Base-by-base conservation (phyloP, 257 asterid species). In the Solanum chaucha region DNA sequence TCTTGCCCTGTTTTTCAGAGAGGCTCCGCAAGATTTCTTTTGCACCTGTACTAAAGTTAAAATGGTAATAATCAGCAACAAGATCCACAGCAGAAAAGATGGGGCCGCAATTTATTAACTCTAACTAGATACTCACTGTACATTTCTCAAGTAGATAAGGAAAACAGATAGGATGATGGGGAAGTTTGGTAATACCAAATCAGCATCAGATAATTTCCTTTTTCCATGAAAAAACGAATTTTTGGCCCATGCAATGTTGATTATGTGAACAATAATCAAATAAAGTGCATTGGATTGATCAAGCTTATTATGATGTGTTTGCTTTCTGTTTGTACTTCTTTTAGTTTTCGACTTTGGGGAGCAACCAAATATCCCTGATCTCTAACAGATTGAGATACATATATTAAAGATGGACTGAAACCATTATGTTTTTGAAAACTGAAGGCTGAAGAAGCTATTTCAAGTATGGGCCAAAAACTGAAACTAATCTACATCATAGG, bases 1-100 rank as follows among this genome's bases (percentile, higher is more conserved):
- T 97, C 91, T 90, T 94, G 80, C 99, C 99, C 93, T 97, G 99
- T 89, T 94, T 97, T 88, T 94, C 99, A 55, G 99, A 97, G 90
- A 97, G 92, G 93, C 93, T 95, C 90, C 93, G 99, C 90, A 97
- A 84, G 86, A 97, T 88, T 90, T 97, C 99, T 92, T 95, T 97
- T 86, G 93, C 99, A 87, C 99, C 99, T 97, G 94, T 91, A 90
- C 86, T 81, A 86, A 89, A 58, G 88, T 88, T 74, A 86, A 91
- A 67, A 84, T 73, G 88, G 36, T 9, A 74, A 20, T 8, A 6
- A 75, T 80, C 85, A 80, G 41, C 67, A 80, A 80, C 3, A 28
- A 44, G 26, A 41, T 78, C 65, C 65, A 26, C 84, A 24, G 65
- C 24, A 78, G 15, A 78, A 46, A 78, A n/a, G 14, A 26, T 2